Percentiles rank a stretch among this genome's conserved stretches.
Conservation (phyloP, 2,329 filamentous ascomycete species). For the Cadophora luteo-olivacea region DNA sequence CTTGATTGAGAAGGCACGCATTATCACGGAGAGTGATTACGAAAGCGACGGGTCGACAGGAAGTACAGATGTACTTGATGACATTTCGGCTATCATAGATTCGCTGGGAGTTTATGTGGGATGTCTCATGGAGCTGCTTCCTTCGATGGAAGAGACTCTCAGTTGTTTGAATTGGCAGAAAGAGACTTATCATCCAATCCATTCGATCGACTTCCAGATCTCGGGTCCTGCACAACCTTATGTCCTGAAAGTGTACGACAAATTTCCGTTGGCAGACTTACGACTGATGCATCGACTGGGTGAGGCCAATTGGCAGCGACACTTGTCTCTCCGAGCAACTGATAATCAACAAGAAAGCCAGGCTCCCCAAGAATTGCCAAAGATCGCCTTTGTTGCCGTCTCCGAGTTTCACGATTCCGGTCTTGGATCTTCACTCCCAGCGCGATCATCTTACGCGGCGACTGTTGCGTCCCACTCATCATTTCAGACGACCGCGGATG, state of each 20-base stretch:
- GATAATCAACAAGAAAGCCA: neutral
- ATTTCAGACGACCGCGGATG: neutral
- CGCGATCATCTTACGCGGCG: neutral
- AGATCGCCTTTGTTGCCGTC: neutral
- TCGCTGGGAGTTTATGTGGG: neutral
- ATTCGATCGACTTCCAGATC: neutral
- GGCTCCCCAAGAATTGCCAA: neutral
- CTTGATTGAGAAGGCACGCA: neutral
- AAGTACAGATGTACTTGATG: neutral
- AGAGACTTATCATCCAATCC: neutral
- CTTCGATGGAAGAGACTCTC: neutral
- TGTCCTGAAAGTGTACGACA: slow-evolving; percentile 8
- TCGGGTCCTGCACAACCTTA: neutral
- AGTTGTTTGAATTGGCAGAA: neutral
- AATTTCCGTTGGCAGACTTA: slow-evolving; percentile 1
- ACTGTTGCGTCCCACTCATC: slow-evolving; percentile 5
- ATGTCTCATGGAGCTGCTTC: neutral
- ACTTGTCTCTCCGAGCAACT: neutral
- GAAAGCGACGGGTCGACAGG: neutral
- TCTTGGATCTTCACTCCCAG: neutral
- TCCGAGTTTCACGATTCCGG: slow-evolving; percentile 8
- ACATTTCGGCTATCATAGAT: neutral
- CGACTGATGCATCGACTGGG: neutral
- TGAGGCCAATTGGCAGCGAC: slow-evolving; percentile 3
- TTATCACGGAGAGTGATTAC: neutral